Evolutionary conservation across 1,139 yeast species (phyloP).

Genomic region (Groenewaldozyma auringiensis): DNA sequence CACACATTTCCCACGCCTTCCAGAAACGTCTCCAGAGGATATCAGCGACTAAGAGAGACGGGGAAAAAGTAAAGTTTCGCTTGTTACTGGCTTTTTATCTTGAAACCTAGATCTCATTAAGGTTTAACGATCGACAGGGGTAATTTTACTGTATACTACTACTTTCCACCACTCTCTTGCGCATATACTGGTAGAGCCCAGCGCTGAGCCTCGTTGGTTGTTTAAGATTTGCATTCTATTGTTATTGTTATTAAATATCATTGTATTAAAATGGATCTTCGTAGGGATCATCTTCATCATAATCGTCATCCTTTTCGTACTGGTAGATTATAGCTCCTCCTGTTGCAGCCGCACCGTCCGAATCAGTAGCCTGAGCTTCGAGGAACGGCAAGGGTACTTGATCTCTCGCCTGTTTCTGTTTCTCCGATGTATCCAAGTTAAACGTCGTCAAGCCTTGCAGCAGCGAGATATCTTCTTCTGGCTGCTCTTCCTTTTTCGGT

Average conservation of each 20-base stretch:
- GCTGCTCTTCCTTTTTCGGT: slow-evolving; percentile 34
- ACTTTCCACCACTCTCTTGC: no score
- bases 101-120: background rate
- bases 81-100: no score
- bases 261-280: slow-evolving; percentile 78
- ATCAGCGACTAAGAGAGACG: no score
- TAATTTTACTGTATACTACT: no score
- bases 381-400: slow-evolving; percentile 83
- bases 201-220: no score
- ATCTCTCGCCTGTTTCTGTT: slow-evolving; percentile 70
- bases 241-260: no score
- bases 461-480: slow-evolving; percentile 33
- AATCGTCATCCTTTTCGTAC: slow-evolving; percentile 76
- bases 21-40: no score
- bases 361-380: slow-evolving; percentile 75
- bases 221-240: no score
- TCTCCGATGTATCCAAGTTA: slow-evolving; percentile 65
- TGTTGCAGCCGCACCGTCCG: slow-evolving; percentile 45
- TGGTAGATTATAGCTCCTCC: slow-evolving; percentile 82
- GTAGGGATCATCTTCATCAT: slow-evolving; percentile 95
- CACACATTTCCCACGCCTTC: no score
- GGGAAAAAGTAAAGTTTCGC: no score
- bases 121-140: background rate
- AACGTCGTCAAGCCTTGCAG: slow-evolving; percentile 77
- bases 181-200: no score